Evolutionary conservation across 345 rosid species (phyloP).

Genomic region (Ailanthus altissimus): DNA sequence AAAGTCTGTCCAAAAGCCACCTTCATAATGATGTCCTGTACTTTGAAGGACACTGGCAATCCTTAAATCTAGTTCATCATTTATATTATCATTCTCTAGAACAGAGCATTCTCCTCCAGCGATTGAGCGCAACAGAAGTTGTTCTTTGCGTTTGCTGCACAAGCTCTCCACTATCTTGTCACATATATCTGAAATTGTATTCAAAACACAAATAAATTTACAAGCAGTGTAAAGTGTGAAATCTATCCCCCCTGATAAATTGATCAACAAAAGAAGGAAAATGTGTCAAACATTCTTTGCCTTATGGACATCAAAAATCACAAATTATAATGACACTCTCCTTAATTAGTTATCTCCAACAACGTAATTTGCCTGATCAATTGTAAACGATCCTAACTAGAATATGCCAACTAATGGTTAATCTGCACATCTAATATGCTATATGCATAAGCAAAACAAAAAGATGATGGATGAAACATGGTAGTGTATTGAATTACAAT

Average conservation of each 20-base stretch:
- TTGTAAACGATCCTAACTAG: not conserved
- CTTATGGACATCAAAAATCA: not conserved
- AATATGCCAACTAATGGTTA: conserved; percentile 1
- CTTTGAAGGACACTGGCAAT: conserved; percentile 93
- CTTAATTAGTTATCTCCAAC: not conserved
- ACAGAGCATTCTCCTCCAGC: conserved; percentile 63
- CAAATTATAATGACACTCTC: not conserved
- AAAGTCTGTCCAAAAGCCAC: conserved; percentile 82
- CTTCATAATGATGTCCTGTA: conserved; percentile 90
- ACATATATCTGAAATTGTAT: conserved; percentile 62
- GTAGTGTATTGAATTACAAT: not conserved
- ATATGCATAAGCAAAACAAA: not conserved
- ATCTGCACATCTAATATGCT: not conserved
- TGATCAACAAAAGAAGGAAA: conserved; percentile 4
- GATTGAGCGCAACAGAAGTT: conserved; percentile 52
- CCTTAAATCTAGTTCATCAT: conserved; percentile 78
- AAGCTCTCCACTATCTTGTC: conserved; percentile 83
- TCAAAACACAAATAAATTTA: conserved; percentile 3
- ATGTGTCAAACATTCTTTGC: not conserved
- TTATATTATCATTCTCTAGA: conserved; percentile 52
- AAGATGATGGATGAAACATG: not conserved
- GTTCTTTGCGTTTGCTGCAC: conserved; percentile 79
- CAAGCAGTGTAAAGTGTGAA: conserved; percentile 8
- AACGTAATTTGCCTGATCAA: not conserved
- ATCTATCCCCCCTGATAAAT: not conserved